Base-by-base conservation (phyloP, 306 rosid genomes). In the Clitoria ternatea region DNA sequence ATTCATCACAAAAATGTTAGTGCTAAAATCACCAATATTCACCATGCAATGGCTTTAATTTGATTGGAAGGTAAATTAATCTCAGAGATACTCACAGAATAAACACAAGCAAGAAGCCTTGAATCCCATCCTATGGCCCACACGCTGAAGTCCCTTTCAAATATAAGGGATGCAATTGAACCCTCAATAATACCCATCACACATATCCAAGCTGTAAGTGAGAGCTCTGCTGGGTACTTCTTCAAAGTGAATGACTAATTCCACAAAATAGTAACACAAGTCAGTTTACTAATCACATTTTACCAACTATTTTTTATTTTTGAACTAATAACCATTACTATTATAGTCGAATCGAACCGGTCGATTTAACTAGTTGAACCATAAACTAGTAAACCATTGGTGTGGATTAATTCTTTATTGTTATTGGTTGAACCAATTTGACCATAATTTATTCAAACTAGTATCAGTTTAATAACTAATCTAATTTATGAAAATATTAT, bases 121-220 rank as follows among this genome's bases (percentile, higher is more conserved):
- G 99, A 91, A 69, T 95, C 99, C 97, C 97, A 95, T 11, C 97
- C 97, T 8, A 95, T 61, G 56, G 35, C 84, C 99, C 99, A 95
- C 0, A 89, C 92, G 5, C 83, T 82, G 47, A 91, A 47, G 74
- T 91, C 88, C 0, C 96, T 72, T 74, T 95, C 99, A 72, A 91
- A 76, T 33, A 85, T 78, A 6, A 91, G 69, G 0, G 96, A 69
- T 11, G 86, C 88, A 4, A 89, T 79, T 27, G 96, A 79, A 69
- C 97, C 92, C 82, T 95, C 97, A 69, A 91, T 54, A 23, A 86
- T 65, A 7, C 97, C 99, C 83, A 83, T 3, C 0, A 86, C 0
- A 67, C 99, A 95, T 40, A 95, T 87, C 96, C 96, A 84, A 49
- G 96, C 97, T 32, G 97, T 91, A n/a, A 95, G 87, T 1, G 99